Evolutionary conservation across 306 rosid genomes (phyloP).

Genomic region (Dicorynia guianensis): DNA sequence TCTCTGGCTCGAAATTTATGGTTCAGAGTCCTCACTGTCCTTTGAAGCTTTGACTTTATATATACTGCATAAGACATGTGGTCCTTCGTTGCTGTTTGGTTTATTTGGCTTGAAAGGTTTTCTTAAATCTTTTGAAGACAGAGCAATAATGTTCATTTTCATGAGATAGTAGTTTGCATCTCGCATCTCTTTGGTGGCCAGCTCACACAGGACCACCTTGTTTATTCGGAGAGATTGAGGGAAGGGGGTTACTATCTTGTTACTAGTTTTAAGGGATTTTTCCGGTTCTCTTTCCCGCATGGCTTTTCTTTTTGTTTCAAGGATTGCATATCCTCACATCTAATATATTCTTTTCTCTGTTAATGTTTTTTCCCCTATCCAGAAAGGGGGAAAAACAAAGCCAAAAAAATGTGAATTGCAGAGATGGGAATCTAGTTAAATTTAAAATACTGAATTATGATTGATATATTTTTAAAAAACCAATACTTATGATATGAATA

Average conservation of each 20-base stretch:
- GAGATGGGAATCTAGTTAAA: constrained; percentile 4
- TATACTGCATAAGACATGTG: too few relatives aligned
- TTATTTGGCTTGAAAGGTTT: not conserved
- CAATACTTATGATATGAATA: constrained; percentile 23
- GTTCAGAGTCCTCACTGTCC: too few relatives aligned
- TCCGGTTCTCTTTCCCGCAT: not conserved
- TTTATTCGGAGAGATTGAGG: too few relatives aligned
- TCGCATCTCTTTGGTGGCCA: not conserved
- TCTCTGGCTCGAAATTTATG: too few relatives aligned
- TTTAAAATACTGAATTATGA: constrained; percentile 11
- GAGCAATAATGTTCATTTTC: not conserved
- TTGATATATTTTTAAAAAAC: constrained; percentile 21
- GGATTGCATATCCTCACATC: not conserved
- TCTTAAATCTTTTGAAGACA: not conserved
- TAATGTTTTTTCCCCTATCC: not conserved
- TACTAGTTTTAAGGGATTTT: not conserved
- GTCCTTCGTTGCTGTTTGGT: not conserved
- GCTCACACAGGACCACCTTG: not conserved
- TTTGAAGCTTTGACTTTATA: too few relatives aligned
- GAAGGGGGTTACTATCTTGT: not conserved
- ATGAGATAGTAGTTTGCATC: not conserved
- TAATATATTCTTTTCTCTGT: not conserved
- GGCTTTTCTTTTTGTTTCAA: not conserved
- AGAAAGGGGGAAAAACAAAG: not conserved
- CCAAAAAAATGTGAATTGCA: constrained; percentile 25